phyloP scores from a whole-genome alignment of 176 grass and related monocot genomes.

The Aegilops umbellulata region DNA sequence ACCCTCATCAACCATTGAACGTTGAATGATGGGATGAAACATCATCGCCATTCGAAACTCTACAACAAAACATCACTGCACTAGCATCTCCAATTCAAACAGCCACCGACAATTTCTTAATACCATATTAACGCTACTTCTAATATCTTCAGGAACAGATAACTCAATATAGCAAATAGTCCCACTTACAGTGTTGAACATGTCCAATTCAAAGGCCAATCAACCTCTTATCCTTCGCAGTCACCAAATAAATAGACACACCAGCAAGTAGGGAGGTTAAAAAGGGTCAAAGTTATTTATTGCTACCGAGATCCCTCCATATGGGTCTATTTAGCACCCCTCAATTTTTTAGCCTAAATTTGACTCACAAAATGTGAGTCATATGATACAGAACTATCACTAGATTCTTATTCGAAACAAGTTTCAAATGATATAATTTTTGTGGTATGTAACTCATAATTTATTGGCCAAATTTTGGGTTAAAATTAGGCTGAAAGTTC shows the following conservation, averaged over 20 bases:
- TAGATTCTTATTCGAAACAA: no score
- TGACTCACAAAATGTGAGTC: no score
- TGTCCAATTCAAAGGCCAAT: background rate
- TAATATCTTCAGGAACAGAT: background rate
- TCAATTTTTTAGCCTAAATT: no score
- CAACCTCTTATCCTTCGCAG: background rate
- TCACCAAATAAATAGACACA: background rate
- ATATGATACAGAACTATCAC: no score
- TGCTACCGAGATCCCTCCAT: background rate
- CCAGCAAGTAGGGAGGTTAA: background rate
- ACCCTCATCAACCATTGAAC: background rate
- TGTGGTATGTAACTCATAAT: no score
- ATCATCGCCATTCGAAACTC: background rate
- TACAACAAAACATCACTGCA: background rate
- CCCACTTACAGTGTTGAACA: background rate
- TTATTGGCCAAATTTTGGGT: no score
- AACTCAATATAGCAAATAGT: background rate
- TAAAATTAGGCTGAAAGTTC: no score
- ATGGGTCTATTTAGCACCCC: no score
- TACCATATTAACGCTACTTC: background rate
- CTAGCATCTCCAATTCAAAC: background rate
- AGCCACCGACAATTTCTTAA: background rate
- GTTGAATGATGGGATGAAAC: background rate
- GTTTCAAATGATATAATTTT: no score
- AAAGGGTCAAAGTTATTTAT: background rate